Conservation (phyloP, 1,284 basidiomycete species). For the Coniferiporia sulphurascens region DNA sequence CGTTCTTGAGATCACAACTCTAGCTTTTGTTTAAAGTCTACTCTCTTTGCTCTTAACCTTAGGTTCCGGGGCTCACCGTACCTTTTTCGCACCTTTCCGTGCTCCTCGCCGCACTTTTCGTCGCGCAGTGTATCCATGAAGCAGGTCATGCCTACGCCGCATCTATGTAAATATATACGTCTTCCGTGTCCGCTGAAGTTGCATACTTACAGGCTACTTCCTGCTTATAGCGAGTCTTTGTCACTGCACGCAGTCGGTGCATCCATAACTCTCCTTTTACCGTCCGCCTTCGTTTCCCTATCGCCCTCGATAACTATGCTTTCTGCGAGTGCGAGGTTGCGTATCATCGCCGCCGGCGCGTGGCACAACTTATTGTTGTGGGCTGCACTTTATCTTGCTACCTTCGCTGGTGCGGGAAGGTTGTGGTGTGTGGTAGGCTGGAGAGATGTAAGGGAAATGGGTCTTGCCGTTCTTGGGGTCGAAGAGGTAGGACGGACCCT, state of each 20-base stretch:
- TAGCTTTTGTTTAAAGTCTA: conserved; percentile 1
- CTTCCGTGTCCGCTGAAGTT: neutral
- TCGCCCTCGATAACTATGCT: conserved; percentile 36
- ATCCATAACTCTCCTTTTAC: conserved; percentile 52
- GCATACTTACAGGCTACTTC: conserved; percentile 1
- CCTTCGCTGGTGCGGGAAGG: conserved; percentile 26
- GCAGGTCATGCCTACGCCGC: conserved; percentile 64
- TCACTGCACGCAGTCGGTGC: conserved; percentile 55
- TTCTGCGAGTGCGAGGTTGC: conserved; percentile 38
- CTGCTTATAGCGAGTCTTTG: conserved; percentile 40
- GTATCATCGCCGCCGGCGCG: conserved; percentile 61
- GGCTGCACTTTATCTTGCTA: conserved; percentile 32
- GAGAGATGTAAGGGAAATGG: conserved; percentile 41
- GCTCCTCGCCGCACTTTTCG: conserved; percentile 53
- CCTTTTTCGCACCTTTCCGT: conserved; percentile 59
- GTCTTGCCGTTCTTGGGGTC: conserved; percentile 47
- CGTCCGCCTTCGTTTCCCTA: conserved; percentile 67
- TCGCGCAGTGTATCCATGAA: conserved; percentile 64
- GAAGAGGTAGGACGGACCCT: conserved; percentile 33
- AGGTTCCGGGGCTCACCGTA: conserved; percentile 75
- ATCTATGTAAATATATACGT: conserved; percentile 45
- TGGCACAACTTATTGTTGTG: conserved; percentile 62
- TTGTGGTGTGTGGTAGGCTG: conserved; percentile 43
- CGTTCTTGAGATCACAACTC: conserved; percentile 22
- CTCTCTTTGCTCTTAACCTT: neutral